Percentiles rank a stretch among this genome's conserved stretches.
Evolutionary conservation across 2,329 filamentous ascomycete genomes (phyloP).

Genomic region (Myriangium duriaei): DNA sequence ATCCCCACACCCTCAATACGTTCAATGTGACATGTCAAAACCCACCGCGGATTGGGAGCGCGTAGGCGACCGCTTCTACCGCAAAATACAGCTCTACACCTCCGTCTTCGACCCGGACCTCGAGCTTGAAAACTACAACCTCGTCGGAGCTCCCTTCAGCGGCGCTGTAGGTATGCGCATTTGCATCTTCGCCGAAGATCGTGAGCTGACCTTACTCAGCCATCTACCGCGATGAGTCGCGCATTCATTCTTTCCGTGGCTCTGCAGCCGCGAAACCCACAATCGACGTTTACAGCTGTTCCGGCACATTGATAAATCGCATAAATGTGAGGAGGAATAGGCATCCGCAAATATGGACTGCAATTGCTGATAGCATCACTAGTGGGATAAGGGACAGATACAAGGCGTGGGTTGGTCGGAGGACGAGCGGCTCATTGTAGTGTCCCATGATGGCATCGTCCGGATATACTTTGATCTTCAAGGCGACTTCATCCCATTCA

Average conservation of each 20-base stretch:
- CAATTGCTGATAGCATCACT: slow-evolving; percentile 15
- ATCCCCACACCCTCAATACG: slow-evolving; percentile 1
- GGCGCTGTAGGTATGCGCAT: slow-evolving; percentile 68
- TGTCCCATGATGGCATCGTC: slow-evolving; percentile 81
- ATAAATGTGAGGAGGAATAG: slow-evolving; percentile 49
- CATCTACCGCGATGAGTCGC: slow-evolving; percentile 76
- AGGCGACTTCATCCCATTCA: slow-evolving; percentile 89
- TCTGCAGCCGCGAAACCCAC: slow-evolving; percentile 61
- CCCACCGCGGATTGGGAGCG: slow-evolving; percentile 88
- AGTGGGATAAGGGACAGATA: slow-evolving; percentile 84
- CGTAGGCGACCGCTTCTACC: slow-evolving; percentile 87
- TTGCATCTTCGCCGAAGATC: slow-evolving; percentile 3
- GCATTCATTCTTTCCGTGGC: slow-evolving; percentile 66
- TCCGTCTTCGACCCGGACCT: slow-evolving; percentile 85
- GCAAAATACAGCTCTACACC: slow-evolving; percentile 86
- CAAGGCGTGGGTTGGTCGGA: slow-evolving; percentile 92
- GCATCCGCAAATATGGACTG: neutral
- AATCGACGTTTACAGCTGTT: slow-evolving; percentile 89
- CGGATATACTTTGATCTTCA: slow-evolving; percentile 85
- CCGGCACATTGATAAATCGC: slow-evolving; percentile 73
- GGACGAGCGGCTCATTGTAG: slow-evolving; percentile 79
- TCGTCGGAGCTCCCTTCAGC: slow-evolving; percentile 83
- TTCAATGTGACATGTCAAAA: slow-evolving; percentile 32
- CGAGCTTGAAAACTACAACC: slow-evolving; percentile 87
- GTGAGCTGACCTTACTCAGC: slow-evolving; percentile 41